These are phyloP conservation scores for Schizochytrium sp. DNA, from an alignment of 108 stramenopile genomes.

Conservation along the genomic window DNA sequence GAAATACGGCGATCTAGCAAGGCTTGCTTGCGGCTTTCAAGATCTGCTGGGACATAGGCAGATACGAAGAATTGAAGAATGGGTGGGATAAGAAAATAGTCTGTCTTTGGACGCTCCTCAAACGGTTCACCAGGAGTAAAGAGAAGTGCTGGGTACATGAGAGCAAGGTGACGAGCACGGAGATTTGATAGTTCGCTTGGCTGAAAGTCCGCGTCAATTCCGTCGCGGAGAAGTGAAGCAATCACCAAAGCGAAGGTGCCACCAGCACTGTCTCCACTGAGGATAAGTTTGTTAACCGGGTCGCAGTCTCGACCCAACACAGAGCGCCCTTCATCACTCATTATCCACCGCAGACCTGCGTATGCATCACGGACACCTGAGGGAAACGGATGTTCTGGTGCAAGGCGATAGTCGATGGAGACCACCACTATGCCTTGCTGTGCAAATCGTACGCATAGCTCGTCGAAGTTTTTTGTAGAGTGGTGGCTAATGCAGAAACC, in stretches of 20 bases:
- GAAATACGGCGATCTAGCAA: slow-evolving; percentile 41
- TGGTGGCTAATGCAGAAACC: slow-evolving; percentile 37
- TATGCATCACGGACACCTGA: not conserved
- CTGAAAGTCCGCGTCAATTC: slow-evolving; percentile 9
- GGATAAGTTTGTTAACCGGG: not conserved
- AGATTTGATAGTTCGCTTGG: slow-evolving; percentile 3
- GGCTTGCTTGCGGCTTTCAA: not conserved
- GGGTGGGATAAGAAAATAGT: not conserved
- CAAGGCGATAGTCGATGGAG: slow-evolving; percentile 45
- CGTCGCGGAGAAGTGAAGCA: slow-evolving; percentile 2
- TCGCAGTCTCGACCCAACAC: slow-evolving; percentile 12
- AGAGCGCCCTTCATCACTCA: not conserved
- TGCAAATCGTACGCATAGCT: not conserved
- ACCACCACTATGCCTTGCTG: slow-evolving; percentile 20
- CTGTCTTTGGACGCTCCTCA: not conserved
- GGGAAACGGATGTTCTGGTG: slow-evolving; percentile 20
- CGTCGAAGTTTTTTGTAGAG: not conserved
- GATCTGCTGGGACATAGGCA: not conserved
- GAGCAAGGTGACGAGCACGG: not conserved
- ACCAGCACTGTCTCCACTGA: slow-evolving; percentile 35
- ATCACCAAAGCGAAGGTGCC: slow-evolving; percentile 14
- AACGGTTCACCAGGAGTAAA: not conserved
- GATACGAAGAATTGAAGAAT: not conserved
- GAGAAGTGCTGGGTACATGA: not conserved
- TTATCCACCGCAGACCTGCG: not conserved